Conservation (phyloP, 495 filamentous ascomycete genomes). For the Pseudoneurospora amorphoporcata region DNA sequence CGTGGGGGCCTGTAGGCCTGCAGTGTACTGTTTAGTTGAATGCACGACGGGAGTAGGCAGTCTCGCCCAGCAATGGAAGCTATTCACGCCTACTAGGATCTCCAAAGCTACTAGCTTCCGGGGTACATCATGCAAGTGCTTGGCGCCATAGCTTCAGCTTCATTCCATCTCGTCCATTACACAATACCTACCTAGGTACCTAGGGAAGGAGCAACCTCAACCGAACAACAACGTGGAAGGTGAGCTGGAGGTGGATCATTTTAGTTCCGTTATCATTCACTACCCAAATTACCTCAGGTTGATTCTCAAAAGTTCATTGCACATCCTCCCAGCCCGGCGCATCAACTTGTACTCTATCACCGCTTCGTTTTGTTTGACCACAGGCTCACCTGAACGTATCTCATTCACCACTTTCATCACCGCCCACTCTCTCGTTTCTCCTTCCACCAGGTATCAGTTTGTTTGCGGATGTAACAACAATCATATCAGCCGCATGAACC, state of each 20-base stretch:
- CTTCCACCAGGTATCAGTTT: neutral
- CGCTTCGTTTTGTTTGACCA: neutral
- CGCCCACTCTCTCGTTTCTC: neutral
- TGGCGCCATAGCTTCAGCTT: neutral
- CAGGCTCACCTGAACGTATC: neutral
- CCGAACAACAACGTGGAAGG: neutral
- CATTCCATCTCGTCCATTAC: neutral
- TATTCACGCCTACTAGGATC: neutral
- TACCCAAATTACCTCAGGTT: neutral
- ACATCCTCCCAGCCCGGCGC: neutral
- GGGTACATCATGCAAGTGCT: neutral
- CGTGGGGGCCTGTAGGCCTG: neutral
- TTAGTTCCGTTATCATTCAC: neutral
- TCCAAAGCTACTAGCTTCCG: neutral
- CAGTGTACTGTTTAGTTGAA: neutral
- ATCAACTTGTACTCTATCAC: neutral
- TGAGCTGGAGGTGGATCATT: neutral
- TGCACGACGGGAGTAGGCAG: neutral
- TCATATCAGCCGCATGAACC: neutral
- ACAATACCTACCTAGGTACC: neutral
- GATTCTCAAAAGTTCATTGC: neutral
- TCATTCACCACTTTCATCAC: neutral
- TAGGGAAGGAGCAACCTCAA: neutral
- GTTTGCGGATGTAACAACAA: neutral
- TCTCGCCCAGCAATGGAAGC: neutral